Base-by-base conservation (phyloP, 2,329 filamentous ascomycete genomes). In the Corynespora cassiicola region DNA sequence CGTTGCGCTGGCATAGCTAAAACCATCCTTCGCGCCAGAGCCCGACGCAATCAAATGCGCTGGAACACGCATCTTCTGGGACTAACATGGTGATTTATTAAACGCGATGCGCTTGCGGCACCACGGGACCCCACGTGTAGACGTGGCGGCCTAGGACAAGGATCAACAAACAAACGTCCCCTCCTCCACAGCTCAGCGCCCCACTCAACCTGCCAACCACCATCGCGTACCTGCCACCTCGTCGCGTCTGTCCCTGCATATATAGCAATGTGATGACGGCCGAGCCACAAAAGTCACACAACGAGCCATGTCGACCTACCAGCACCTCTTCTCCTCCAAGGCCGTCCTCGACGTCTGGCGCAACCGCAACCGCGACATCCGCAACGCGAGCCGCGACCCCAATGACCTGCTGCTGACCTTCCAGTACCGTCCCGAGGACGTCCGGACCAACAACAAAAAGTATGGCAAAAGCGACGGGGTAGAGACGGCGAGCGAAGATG, bases 291-390 rank as follows among this genome's bases (percentile, higher is more conserved):
- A 22, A 2, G 10, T 9, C 12, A 22, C 35, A 43, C 39, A 42
- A 40, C 29, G 25, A 34, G 54, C 8, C 30, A 62, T 61, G 58
- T 56, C 56, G 42, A 51, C 60, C 14, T 61, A 63, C 42, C 59
- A 65, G 40, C 61, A 65, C 32, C 42, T 65, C 20, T 66, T 65
- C 50, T 60, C 53, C 11, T 50, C 61, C 17, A 58, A 63, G 50
- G 53, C 58, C 26, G 56, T 66, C 10, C 53, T 66, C 9, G 61
- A 61, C 36, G 61, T 66, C 22, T 65, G 58, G 56, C 54, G 56
- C 44, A 66, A 65, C 35, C 61, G 58, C 29, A 47, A 52, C 30
- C n/a, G n/a, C n/a, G n/a, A n/a, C n/a, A n/a, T n/a, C n/a, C n/a
- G n/a, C n/a, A n/a, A n/a, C n/a, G n/a, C n/a, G n/a, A 55, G 42